Conservation (phyloP, 176 grass and related monocot species). For the Thalia dealbata region DNA sequence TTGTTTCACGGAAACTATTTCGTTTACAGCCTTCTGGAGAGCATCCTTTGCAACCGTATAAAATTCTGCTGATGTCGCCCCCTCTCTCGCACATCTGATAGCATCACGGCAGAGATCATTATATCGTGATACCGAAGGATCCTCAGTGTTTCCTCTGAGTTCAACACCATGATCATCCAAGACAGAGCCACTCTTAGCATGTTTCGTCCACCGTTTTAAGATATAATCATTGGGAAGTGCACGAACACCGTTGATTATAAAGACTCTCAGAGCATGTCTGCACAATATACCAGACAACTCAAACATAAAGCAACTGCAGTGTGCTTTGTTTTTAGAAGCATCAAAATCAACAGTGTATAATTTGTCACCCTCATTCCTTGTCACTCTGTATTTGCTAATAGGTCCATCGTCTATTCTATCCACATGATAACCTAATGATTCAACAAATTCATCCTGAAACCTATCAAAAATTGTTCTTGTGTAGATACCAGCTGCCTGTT, state of each 20-base stretch:
- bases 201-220: constrained; percentile 88
- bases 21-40: constrained; percentile 53
- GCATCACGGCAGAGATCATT: constrained; percentile 58
- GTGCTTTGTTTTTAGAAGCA: constrained; percentile 37
- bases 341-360: constrained; percentile 48
- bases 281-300: constrained; percentile 87
- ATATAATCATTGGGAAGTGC: constrained; percentile 60
- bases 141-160: constrained; percentile 41
- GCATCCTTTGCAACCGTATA: constrained; percentile 80
- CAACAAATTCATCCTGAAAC: constrained; percentile 77
- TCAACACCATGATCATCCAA: constrained; percentile 52
- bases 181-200: constrained; percentile 52
- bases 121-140: constrained; percentile 42
- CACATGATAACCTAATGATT: constrained; percentile 73
- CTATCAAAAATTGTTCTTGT: constrained; percentile 63
- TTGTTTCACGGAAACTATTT: constrained; percentile 46
- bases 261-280: constrained; percentile 66
- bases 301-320: constrained; percentile 73
- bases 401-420: constrained; percentile 66
- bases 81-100: constrained; percentile 65
- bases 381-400: constrained; percentile 36
- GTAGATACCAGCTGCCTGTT: constrained; percentile 56
- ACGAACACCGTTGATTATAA: constrained; percentile 63
- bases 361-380: constrained; percentile 42
- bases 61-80: constrained; percentile 46